Evolutionary conservation across 495 filamentous ascomycete species (phyloP).

Genomic region (Penicillium samsonianum): DNA sequence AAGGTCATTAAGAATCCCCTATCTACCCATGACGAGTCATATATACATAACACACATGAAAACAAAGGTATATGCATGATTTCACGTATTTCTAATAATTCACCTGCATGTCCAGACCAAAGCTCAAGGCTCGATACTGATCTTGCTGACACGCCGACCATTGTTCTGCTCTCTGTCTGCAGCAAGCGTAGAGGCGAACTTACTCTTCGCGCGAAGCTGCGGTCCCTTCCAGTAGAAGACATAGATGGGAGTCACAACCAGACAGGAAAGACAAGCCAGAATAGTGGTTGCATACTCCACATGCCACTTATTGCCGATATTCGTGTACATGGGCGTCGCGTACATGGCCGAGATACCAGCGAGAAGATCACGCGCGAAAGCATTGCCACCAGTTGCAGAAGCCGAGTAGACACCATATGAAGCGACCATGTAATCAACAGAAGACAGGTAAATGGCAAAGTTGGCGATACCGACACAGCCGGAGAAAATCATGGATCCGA

Average conservation of each 20-base stretch:
- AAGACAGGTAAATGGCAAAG: conserved; percentile 70
- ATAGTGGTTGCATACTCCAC: conserved; percentile 47
- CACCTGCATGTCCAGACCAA: background rate
- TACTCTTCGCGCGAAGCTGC: conserved; percentile 43
- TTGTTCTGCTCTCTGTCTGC: conserved; percentile 28
- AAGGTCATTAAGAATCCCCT: background rate
- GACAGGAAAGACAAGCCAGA: conserved; percentile 44
- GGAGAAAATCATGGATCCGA: conserved; percentile 60
- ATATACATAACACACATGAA: conserved; percentile 9
- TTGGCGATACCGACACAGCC: conserved; percentile 63
- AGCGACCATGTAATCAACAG: conserved; percentile 79
- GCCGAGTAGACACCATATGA: conserved; percentile 75
- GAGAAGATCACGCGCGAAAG: conserved; percentile 48
- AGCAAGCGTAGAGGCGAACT: conserved; percentile 46
- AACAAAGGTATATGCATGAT: background rate
- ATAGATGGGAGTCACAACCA: conserved; percentile 51
- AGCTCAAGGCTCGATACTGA: conserved; percentile 14
- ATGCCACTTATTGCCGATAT: conserved; percentile 41
- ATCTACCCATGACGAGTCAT: conserved; percentile 1
- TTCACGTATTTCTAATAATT: background rate
- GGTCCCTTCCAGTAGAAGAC: conserved; percentile 54
- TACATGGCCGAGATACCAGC: conserved; percentile 49
- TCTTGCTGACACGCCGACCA: conserved; percentile 33
- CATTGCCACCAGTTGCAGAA: conserved; percentile 72
- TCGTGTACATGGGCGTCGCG: conserved; percentile 42